A percentile compares a stretch with the other conserved stretches of the same genome.
These are phyloP conservation scores for Glomus cerebriforme DNA, from an alignment of 192 early-diverging fungal species.

Conservation along the genomic window DNA sequence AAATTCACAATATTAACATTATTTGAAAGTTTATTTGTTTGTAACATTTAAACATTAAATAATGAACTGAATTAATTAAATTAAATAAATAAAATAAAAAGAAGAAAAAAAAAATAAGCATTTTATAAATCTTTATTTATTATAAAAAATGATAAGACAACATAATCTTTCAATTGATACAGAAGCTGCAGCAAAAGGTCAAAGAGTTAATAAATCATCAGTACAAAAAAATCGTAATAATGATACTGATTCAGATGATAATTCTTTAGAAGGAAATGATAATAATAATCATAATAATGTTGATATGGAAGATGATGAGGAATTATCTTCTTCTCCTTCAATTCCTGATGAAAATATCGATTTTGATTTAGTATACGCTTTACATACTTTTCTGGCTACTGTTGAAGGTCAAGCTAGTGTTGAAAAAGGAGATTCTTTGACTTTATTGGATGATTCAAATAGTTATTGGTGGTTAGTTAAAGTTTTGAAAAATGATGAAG, in stretches of 20 bases:
- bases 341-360: conserved; percentile 71
- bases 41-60: too few relatives aligned
- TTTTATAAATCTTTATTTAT: not conserved
- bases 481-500: conserved; percentile 66
- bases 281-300: conserved; percentile 40
- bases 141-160: conserved; percentile 14
- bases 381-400: conserved; percentile 83
- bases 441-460: conserved; percentile 80
- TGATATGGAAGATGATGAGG: conserved; percentile 46
- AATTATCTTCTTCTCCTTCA: conserved; percentile 42
- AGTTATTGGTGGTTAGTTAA: conserved; percentile 82
- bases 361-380: conserved; percentile 77
- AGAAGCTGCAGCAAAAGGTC: conserved; percentile 7
- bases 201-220: not conserved
- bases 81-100: not conserved
- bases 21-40: too few relatives aligned
- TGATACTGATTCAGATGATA: not conserved
- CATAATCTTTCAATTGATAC: conserved; percentile 28
- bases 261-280: not conserved
- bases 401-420: conserved; percentile 86
- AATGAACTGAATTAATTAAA: not conserved
- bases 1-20: too few relatives aligned
- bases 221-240: not conserved
- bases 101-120: too few relatives aligned
- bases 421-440: conserved; percentile 74